These are phyloP conservation scores for Lachnellula hyalina DNA, from an alignment of 2,329 filamentous ascomycete species.

Conservation along the genomic window DNA sequence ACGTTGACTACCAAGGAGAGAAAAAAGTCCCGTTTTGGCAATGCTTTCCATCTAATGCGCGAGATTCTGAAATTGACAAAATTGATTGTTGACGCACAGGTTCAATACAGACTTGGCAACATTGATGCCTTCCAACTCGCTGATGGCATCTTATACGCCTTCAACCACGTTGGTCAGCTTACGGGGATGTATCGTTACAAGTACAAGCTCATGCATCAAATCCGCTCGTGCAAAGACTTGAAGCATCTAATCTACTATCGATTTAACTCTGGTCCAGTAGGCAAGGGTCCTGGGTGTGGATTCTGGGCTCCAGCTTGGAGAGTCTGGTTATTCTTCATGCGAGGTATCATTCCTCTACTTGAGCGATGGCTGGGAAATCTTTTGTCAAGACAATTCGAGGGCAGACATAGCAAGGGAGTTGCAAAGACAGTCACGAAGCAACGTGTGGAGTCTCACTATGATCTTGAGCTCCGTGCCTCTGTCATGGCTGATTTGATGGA, in stretches of 20 bases:
- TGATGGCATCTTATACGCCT: constrained; percentile 97
- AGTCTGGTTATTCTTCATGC: constrained; percentile 99
- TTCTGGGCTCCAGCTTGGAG: constrained; percentile 99
- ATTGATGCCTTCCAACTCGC: constrained; percentile 98
- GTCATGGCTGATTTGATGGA: constrained; percentile 99
- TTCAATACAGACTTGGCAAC: constrained; percentile 94
- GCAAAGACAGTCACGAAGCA: constrained; percentile 99
- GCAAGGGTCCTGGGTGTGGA: constrained; percentile 94
- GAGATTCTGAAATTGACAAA: constrained; percentile 95
- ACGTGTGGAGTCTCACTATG: constrained; percentile 97
- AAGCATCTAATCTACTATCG: constrained; percentile 99
- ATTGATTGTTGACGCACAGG: constrained; percentile 95
- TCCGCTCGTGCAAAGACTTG: constrained; percentile 95
- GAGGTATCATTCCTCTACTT: constrained; percentile 92
- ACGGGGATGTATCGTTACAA: constrained; percentile 99
- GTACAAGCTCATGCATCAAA: constrained; percentile 99
- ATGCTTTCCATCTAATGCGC: constrained; percentile 98
- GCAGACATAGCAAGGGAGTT: constrained; percentile 96
- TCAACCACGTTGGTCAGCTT: constrained; percentile 97
- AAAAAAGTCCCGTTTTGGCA: constrained; percentile 98
- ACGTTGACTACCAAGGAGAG: constrained; percentile 97
- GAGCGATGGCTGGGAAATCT: constrained; percentile 97
- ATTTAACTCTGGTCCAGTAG: constrained; percentile 94
- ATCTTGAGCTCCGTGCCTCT: constrained; percentile 91
- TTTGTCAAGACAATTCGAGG: constrained; percentile 94